Evolutionary conservation across 169 alveolate species (phyloP).

Genomic region (Plasmodium knowlesi): DNA sequence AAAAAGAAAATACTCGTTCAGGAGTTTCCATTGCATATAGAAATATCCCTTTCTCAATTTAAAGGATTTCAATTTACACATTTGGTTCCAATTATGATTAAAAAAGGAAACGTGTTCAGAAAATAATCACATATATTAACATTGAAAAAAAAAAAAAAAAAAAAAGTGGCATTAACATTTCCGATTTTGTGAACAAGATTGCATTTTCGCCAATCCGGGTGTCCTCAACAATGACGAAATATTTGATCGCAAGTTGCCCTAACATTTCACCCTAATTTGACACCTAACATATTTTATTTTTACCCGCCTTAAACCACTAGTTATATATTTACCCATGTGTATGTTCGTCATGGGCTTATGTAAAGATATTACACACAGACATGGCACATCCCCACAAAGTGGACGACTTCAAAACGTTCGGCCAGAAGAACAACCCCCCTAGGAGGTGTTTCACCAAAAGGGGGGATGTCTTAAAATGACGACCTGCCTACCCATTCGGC

Average conservation of each 20-base stretch:
- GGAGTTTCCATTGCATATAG: background rate
- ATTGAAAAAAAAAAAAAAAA: background rate
- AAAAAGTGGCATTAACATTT: background rate
- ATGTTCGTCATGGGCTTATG: background rate
- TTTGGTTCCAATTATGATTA: background rate
- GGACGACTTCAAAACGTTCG: background rate
- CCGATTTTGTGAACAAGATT: background rate
- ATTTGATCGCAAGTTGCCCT: background rate
- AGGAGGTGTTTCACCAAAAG: background rate
- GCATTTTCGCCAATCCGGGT: background rate
- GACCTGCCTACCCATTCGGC: background rate
- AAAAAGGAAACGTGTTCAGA: background rate
- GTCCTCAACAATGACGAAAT: background rate
- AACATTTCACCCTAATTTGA: background rate
- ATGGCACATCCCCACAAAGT: background rate
- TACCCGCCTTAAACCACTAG: background rate
- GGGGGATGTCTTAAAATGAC: background rate
- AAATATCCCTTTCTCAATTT: background rate
- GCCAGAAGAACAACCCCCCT: background rate
- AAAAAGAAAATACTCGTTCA: background rate
- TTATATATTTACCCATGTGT: background rate
- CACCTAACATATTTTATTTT: background rate
- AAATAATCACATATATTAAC: background rate
- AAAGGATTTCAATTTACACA: background rate
- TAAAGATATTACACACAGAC: background rate